phyloP scores from a whole-genome alignment of 2,329 filamentous ascomycete genomes.

The Purpureocillium takamizusanense region DNA sequence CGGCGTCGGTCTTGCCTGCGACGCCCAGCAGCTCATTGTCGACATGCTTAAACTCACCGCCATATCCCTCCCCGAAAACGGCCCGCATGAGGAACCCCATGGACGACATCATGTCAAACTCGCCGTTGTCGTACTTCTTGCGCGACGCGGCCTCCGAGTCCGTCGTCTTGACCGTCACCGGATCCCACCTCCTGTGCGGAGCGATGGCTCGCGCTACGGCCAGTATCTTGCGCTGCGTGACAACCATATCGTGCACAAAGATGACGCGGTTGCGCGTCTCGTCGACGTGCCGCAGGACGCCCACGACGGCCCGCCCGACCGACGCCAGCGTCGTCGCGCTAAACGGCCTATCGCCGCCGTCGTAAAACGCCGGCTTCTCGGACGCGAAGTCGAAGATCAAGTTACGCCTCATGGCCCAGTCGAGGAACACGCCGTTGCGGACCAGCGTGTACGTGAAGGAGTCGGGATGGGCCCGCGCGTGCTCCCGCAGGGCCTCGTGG shows the following conservation, averaged over 20 bases:
- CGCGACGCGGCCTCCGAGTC: too few relatives aligned
- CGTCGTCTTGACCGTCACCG: too few relatives aligned
- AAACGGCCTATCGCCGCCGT: conserved; percentile 23
- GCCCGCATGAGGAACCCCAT: too few relatives aligned
- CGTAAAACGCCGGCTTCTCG: conserved; percentile 5
- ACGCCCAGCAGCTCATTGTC: conserved; percentile 1
- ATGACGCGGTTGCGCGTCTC: too few relatives aligned
- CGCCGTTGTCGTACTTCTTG: too few relatives aligned
- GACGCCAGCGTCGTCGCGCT: conserved; percentile 34
- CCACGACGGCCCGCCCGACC: conserved; percentile 35
- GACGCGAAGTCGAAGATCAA: conserved; percentile 9
- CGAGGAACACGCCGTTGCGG: conserved; percentile 15
- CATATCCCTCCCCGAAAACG: neutral
- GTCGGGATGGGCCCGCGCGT: neutral
- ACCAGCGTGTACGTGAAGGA: conserved; percentile 3
- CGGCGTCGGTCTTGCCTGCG: neutral
- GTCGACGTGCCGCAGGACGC: too few relatives aligned
- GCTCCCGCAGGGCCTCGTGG: conserved; percentile 11
- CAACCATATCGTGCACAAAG: too few relatives aligned
- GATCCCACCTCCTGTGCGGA: too few relatives aligned
- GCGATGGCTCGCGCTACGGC: too few relatives aligned
- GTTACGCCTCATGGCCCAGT: conserved; percentile 10
- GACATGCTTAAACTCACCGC: neutral
- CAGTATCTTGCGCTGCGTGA: too few relatives aligned
- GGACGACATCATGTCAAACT: too few relatives aligned